Conservation (phyloP, 1,284 basidiomycete genomes). For the Moesziomyces parantarcticus region DNA sequence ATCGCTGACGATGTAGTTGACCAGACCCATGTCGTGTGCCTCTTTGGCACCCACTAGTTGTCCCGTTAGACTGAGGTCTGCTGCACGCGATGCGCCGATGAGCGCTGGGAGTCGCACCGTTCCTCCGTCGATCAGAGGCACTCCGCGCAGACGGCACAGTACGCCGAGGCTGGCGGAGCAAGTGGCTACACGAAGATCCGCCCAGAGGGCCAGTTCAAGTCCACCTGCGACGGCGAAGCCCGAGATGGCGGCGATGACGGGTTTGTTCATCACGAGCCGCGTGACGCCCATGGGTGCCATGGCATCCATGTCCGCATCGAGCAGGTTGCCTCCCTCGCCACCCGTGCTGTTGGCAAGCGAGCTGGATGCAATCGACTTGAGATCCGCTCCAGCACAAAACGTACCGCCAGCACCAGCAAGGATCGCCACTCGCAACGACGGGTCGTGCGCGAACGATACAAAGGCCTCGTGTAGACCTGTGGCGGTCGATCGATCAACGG, state of each 20-base stretch:
- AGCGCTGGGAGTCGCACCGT: constrained; percentile 33
- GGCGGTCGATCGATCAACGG: constrained; percentile 31
- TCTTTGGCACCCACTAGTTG: constrained; percentile 25
- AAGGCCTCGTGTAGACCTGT: constrained; percentile 28
- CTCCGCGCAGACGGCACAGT: constrained; percentile 38
- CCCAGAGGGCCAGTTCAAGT: constrained; percentile 40
- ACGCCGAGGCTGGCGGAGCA: constrained; percentile 22
- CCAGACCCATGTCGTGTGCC: constrained; percentile 27
- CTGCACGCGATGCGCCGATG: constrained; percentile 29
- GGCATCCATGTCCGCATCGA: constrained; percentile 42
- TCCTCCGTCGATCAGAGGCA: constrained; percentile 45
- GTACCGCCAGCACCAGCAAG: constrained; percentile 25
- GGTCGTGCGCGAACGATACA: constrained; percentile 22
- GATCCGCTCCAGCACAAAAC: constrained; percentile 44
- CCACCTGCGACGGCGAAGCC: constrained; percentile 47
- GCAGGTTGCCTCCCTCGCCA: constrained; percentile 9
- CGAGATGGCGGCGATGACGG: constrained; percentile 37
- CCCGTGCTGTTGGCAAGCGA: background rate
- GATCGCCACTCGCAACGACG: constrained; percentile 19
- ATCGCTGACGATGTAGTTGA: constrained; percentile 25
- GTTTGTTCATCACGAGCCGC: constrained; percentile 41
- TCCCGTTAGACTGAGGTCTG: constrained; percentile 34
- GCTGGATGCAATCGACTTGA: constrained; percentile 25
- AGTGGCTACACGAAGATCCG: constrained; percentile 34
- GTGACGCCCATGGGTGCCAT: constrained; percentile 43